Percentiles rank a stretch among this genome's conserved stretches.
Evolutionary conservation across 495 filamentous ascomycete genomes (phyloP).

Genomic region (Tuber borchii): DNA sequence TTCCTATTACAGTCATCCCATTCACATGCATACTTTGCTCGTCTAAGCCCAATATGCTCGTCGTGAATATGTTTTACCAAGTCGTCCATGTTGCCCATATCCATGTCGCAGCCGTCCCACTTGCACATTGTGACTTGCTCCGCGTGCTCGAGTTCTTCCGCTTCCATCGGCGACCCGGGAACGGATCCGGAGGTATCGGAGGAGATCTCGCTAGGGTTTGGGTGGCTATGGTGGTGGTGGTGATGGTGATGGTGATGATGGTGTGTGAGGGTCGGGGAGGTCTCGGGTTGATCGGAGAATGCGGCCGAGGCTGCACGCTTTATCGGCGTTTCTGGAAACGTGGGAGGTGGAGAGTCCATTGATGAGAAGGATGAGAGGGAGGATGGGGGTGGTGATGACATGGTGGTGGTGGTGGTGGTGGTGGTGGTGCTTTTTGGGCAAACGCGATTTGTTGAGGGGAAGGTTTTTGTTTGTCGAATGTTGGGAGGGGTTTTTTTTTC

Average conservation of each 20-base stretch:
- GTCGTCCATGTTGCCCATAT: conserved; percentile 86
- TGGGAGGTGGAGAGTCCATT: conserved; percentile 28
- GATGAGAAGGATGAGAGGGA: conserved; percentile 28
- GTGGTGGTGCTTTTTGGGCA: too few species aligned
- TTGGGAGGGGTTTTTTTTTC: background rate
- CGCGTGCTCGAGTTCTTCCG: conserved; percentile 67
- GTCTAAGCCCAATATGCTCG: conserved; percentile 76
- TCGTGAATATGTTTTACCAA: conserved; percentile 89
- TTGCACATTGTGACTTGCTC: conserved; percentile 85
- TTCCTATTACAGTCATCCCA: conserved; percentile 85
- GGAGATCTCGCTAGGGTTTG: conserved; percentile 59
- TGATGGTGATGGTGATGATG: conserved; percentile 26
- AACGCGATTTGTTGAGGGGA: background rate
- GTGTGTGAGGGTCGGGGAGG: conserved; percentile 31
- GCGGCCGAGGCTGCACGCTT: conserved; percentile 37
- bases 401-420: background rate
- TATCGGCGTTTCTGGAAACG: conserved; percentile 18
- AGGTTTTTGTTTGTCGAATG: background rate
- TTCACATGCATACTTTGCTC: conserved; percentile 80
- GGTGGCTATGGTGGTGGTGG: conserved; percentile 32
- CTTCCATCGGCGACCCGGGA: conserved; percentile 60
- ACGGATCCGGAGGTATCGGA: conserved; percentile 82
- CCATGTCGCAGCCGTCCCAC: conserved; percentile 82
- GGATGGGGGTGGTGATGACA: conserved; percentile 36
- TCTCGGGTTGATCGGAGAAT: conserved; percentile 32